Evolutionary conservation across 208 protist species (phyloP).

Genomic region (Herpetomonas tarakana): DNA sequence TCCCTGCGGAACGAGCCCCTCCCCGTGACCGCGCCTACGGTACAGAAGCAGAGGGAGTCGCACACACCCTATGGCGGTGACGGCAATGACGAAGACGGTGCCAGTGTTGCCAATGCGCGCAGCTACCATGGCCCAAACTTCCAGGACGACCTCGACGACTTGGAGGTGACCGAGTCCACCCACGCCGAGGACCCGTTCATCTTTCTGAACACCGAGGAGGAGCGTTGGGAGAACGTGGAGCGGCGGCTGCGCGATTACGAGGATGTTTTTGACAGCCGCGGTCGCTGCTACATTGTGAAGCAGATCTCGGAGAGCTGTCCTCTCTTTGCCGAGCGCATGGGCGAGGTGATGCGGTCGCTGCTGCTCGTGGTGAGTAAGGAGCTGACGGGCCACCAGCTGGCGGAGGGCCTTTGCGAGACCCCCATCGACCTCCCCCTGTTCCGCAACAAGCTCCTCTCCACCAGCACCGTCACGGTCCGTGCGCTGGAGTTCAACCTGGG

Average conservation of each 20-base stretch:
- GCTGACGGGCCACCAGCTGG: constrained; percentile 20
- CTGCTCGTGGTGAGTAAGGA: constrained; percentile 33
- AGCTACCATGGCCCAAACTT: not conserved
- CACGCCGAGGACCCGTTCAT: constrained; percentile 22
- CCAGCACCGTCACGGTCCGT: constrained; percentile 26
- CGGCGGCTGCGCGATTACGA: constrained; percentile 32
- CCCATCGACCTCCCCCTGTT: constrained; percentile 40
- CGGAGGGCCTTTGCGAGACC: constrained; percentile 24
- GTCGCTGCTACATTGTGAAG: constrained; percentile 34
- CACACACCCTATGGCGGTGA: no score
- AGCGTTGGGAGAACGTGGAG: constrained; percentile 29
- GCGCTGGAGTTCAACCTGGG: constrained; percentile 33
- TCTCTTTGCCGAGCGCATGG: constrained; percentile 18
- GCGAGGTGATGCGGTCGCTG: constrained; percentile 26
- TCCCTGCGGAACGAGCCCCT: no score
- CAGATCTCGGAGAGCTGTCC: constrained; percentile 41
- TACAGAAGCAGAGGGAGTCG: no score
- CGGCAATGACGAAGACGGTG: no score
- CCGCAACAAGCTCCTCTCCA: constrained; percentile 46
- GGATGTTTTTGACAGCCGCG: constrained; percentile 37
- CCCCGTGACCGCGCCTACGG: no score
- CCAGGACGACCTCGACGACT: not conserved
- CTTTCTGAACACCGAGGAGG: constrained; percentile 40
- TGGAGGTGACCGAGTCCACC: no score
- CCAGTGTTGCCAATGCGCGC: no score